phyloP scores from a whole-genome alignment of 331 rosid species.

The Telfairia occidentalis region DNA sequence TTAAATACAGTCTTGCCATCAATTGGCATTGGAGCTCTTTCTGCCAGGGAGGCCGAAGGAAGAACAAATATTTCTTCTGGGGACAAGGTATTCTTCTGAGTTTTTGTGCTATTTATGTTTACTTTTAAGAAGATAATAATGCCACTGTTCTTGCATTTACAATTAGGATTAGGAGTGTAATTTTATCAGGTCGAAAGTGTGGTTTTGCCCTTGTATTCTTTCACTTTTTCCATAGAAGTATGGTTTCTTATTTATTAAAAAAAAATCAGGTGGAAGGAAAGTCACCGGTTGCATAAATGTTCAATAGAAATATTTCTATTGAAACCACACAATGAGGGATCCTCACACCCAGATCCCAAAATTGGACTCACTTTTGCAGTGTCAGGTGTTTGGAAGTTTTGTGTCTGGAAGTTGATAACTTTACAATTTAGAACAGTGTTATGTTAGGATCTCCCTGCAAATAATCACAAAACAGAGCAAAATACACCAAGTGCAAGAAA shows the following conservation, averaged over 20 bases:
- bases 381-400: background rate
- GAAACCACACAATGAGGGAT: too few species aligned
- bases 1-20: slow-evolving; percentile 73
- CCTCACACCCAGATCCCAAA: too few species aligned
- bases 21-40: slow-evolving; percentile 79
- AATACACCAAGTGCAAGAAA: too few species aligned
- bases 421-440: background rate
- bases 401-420: background rate
- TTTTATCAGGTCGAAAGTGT: background rate
- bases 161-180: background rate
- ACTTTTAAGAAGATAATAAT: background rate
- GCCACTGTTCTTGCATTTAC: background rate
- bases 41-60: slow-evolving; percentile 96
- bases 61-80: slow-evolving; percentile 75
- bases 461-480: too few species aligned
- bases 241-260: too few species aligned
- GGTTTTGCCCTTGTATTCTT: too few species aligned
- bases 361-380: background rate
- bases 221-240: too few species aligned
- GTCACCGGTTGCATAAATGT: background rate
- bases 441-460: too few species aligned
- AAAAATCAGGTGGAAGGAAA: background rate
- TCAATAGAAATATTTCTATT: too few species aligned
- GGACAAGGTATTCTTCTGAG: slow-evolving; percentile 57
- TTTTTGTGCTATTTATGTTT: background rate